Evolutionary conservation across 148 eudicot species (phyloP), one percentile per base, ranked within the genome.

Genomic region (Fagopyrum esculentum): DNA sequence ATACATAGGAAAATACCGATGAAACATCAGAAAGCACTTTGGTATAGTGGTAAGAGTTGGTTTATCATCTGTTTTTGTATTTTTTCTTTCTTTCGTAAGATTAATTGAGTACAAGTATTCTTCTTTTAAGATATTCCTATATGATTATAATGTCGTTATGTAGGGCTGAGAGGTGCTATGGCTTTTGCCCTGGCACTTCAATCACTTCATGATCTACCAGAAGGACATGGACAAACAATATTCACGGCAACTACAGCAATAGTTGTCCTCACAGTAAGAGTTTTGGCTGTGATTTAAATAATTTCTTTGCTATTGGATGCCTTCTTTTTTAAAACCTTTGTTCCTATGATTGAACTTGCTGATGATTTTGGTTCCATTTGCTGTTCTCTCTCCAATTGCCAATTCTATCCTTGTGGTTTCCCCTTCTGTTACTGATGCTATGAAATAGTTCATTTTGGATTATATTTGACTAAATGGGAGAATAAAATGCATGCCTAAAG

Each of bases 111-210:
- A 26, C 57, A 29, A 69, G 70, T n/a, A 15, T 61, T 72, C 52
- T n/a, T 75, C 40, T 70, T 45, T 19, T 19, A 50, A 30, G 70
- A 50, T 70, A 17, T 43, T n/a, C 64, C 43, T 69, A 55, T 4
- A 9, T 69, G 30, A 48, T 78, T 66, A 51, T 76, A 9, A 51
- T 57, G 76, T 85, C 45, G 52, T 52, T 85, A 71, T 50, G 69
- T 83, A 95, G 99, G 99, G 74, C 97, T 95, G 72, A 83, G 99
- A 85, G 99, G 99, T 80, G 99, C 99, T 81, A 95, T 95, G 99
- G 99, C 99, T 77, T 95, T 95, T 87, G 99, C 99, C 75, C 97
- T 95, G 82, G 99, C 99, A 46, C 85, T 95, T 83, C 98, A 95
- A 81, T 92, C 99, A 68, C 83, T 92, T 82, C 99, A 95, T 80